These are phyloP conservation scores for Pyrus bretschneideri DNA, from an alignment of 306 rosid genomes.

Conservation along the genomic window DNA sequence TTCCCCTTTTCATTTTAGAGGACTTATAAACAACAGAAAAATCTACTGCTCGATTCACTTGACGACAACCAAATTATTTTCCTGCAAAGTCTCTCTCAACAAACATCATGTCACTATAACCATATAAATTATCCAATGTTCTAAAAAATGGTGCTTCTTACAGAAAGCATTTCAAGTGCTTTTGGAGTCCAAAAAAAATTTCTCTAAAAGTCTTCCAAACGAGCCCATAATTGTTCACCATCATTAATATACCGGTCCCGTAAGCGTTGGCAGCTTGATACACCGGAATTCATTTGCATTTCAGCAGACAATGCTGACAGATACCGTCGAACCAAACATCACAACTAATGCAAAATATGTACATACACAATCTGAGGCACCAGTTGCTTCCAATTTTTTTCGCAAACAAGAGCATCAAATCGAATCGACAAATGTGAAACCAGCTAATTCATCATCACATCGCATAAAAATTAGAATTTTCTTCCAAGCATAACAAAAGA, in stretches of 20 bases:
- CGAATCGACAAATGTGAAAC: background rate
- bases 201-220: too few relatives aligned
- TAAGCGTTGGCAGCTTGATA: background rate
- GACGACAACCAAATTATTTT: background rate
- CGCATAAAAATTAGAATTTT: background rate
- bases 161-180: too few relatives aligned
- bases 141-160: background rate
- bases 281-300: background rate
- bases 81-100: background rate
- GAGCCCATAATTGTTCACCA: background rate
- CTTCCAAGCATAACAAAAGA: background rate
- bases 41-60: background rate
- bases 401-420: background rate
- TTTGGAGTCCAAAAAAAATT: too few relatives aligned
- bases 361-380: background rate
- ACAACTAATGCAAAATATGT: background rate
- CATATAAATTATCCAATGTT: background rate
- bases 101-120: background rate
- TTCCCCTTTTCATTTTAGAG: background rate
- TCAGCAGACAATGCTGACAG: background rate
- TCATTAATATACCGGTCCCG: background rate
- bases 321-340: background rate
- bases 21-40: background rate
- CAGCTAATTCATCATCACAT: too few relatives aligned
- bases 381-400: too few relatives aligned